These are phyloP conservation scores for Pseudotulostoma volvatum DNA, from an alignment of 495 filamentous ascomycete genomes.

Conservation along the genomic window DNA sequence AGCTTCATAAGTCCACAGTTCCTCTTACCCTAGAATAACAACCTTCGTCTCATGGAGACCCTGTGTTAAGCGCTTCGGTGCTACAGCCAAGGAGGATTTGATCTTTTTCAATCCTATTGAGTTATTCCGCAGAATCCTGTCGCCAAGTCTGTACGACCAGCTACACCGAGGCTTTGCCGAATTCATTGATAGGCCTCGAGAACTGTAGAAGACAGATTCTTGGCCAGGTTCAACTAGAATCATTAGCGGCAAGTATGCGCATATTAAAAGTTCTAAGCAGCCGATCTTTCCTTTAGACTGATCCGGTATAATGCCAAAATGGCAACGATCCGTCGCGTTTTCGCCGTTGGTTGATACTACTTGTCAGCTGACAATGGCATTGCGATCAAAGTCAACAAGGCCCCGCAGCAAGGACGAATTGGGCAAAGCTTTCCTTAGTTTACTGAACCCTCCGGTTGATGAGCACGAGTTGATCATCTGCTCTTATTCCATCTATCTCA, in stretches of 20 bases:
- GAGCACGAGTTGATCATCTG: no score
- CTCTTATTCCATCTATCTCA: no score
- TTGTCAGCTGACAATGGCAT: no score
- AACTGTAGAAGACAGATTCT: background rate
- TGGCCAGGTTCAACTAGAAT: background rate
- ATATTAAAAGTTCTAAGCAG: background rate
- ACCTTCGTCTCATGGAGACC: background rate
- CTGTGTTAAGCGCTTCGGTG: background rate
- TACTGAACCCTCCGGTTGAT: no score
- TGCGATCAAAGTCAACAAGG: no score
- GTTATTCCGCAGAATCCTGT: background rate
- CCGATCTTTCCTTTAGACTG: background rate
- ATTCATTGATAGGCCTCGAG: background rate
- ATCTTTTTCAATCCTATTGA: background rate
- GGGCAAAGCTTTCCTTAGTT: no score
- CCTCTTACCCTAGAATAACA: background rate
- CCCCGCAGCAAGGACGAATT: no score
- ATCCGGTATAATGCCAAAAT: no score
- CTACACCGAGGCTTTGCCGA: background rate
- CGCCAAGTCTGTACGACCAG: background rate
- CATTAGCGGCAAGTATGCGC: background rate
- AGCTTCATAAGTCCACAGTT: background rate
- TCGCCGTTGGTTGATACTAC: no score
- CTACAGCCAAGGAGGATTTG: background rate
- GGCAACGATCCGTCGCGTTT: no score